Conservation (phyloP, 1,139 yeast species). For the Candida albicans region DNA sequence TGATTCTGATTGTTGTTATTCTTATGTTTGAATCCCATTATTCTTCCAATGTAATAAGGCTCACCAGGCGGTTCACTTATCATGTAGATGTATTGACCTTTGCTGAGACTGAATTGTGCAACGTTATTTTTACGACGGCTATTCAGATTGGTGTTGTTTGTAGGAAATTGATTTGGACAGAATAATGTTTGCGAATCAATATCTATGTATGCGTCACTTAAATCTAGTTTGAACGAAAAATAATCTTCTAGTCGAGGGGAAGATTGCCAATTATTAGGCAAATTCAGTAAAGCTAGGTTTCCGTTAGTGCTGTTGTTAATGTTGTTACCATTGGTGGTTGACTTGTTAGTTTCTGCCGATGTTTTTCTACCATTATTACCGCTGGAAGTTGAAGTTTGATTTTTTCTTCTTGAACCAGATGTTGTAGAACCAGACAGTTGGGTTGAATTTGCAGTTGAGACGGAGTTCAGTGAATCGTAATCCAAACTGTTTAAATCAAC, state of each 20-base stretch:
- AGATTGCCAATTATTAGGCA: conserved; percentile 47
- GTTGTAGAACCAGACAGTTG: conserved; percentile 3
- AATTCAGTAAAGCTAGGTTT: conserved; percentile 7
- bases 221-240: conserved; percentile 38
- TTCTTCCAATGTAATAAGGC: conserved; percentile 85
- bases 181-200: conserved; percentile 29
- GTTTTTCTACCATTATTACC: too few relatives aligned
- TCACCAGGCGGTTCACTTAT: conserved; percentile 94
- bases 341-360: conserved; percentile 5
- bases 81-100: conserved; percentile 77
- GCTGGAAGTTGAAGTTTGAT: neutral
- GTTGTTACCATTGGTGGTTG: neutral
- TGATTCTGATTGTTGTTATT: conserved; percentile 10
- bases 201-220: conserved; percentile 38
- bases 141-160: conserved; percentile 9
- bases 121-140: conserved; percentile 6
- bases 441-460: conserved; percentile 5
- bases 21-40: conserved; percentile 69
- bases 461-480: conserved; percentile 9
- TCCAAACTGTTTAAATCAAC: conserved; percentile 21
- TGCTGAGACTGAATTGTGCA: conserved; percentile 28
- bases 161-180: conserved; percentile 33
- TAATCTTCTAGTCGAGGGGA: conserved; percentile 28
- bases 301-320: conserved; percentile 4
- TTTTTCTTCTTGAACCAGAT: conserved; percentile 8